Evolutionary conservation across 176 grass and related monocot species (phyloP).

Genomic region (Zea luxurians): DNA sequence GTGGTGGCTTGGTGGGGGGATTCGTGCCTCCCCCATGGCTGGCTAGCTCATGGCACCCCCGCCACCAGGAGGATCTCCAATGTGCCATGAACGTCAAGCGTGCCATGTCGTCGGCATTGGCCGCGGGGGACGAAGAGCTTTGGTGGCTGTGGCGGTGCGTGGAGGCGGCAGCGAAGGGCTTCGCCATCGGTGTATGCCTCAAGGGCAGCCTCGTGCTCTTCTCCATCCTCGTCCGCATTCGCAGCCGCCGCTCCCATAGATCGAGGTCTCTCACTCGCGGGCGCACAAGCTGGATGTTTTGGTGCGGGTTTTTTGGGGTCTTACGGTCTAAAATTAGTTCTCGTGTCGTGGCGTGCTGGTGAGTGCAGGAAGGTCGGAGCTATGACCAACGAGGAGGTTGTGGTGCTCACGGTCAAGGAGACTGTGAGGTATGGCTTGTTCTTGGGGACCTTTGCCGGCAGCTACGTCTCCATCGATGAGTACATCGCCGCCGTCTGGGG

Average conservation of each 20-base stretch:
- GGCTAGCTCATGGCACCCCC: conserved; percentile 39
- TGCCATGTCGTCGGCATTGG: not conserved
- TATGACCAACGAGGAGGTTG: conserved; percentile 82
- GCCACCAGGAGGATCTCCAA: conserved; percentile 33
- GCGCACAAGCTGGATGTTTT: not conserved
- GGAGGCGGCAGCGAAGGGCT: conserved; percentile 80
- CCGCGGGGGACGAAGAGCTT: conserved; percentile 45
- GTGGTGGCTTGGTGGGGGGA: conserved; percentile 7
- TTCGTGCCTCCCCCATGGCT: conserved; percentile 19
- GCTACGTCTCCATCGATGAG: conserved; percentile 90
- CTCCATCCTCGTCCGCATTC: conserved; percentile 83
- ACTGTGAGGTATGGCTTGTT: conserved; percentile 87
- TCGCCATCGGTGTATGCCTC: conserved; percentile 79
- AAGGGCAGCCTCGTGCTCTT: conserved; percentile 85
- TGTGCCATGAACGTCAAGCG: conserved; percentile 19
- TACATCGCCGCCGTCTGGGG: conserved; percentile 80
- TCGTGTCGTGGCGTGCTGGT: conserved; percentile 34
- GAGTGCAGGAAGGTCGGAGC: conserved; percentile 58
- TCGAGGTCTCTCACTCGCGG: conserved; percentile 35
- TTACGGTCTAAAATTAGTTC: not conserved
- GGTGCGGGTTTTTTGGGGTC: not conserved
- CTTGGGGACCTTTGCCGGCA: conserved; percentile 85
- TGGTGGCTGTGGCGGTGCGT: conserved; percentile 72
- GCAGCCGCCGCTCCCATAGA: conserved; percentile 76
- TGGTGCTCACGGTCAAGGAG: conserved; percentile 74